phyloP scores from a whole-genome alignment of 2,329 filamentous ascomycete genomes.

The Pyricularia sp. region DNA sequence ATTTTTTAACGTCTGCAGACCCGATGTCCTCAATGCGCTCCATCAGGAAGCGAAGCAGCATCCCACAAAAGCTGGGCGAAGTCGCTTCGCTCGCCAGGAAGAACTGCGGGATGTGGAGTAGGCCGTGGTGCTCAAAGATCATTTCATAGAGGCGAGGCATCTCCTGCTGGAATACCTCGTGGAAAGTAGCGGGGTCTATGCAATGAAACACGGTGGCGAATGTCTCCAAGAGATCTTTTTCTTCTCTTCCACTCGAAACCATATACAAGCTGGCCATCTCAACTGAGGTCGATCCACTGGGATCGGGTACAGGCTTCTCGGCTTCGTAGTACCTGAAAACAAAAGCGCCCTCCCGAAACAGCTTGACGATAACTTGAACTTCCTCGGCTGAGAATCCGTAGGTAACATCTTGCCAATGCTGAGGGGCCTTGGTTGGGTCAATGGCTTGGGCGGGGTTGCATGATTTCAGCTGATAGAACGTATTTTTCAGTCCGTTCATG shows the following conservation, averaged over 20 bases:
- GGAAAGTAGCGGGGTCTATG: conserved; percentile 95
- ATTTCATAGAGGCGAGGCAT: conserved; percentile 95
- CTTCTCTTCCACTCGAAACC: conserved; percentile 86
- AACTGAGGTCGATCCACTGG: conserved; percentile 69
- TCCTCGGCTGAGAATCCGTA: conserved; percentile 97
- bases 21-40: conserved; percentile 92
- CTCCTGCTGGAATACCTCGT: conserved; percentile 96
- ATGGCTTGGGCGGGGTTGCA: conserved; percentile 72
- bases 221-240: conserved; percentile 93
- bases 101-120: conserved; percentile 94
- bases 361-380: conserved; percentile 89
- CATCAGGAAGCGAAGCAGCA: conserved; percentile 97
- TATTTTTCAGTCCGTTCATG: conserved; percentile 90
- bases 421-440: conserved; percentile 68
- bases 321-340: conserved; percentile 91
- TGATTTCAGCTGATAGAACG: conserved; percentile 87
- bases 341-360: conserved; percentile 92
- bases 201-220: conserved; percentile 98
- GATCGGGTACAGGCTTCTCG: conserved; percentile 54
- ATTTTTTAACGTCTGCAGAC: conserved; percentile 82
- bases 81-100: conserved; percentile 98
- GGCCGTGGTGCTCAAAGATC: conserved; percentile 91
- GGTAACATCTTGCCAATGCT: conserved; percentile 91
- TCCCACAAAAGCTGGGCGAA: conserved; percentile 93
- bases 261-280: conserved; percentile 95